A percentile compares a stretch with the other conserved stretches of the same genome.
Conservation (phyloP, 2,329 filamentous ascomycete genomes). For the Talaromyces piceae region DNA sequence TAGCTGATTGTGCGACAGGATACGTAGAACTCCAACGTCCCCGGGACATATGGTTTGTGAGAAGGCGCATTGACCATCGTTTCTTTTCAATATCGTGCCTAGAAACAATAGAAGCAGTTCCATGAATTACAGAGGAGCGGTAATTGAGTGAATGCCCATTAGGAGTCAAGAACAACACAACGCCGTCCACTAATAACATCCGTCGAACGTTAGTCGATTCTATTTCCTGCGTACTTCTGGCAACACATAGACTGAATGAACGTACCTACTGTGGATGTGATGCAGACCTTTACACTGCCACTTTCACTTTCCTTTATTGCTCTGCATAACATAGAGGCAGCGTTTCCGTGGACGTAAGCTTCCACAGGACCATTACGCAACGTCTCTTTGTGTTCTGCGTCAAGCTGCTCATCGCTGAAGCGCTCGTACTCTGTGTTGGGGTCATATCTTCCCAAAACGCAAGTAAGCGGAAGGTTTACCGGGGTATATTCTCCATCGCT, state of each 20-base stretch:
- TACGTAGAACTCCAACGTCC: conserved; percentile 9
- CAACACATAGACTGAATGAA: neutral
- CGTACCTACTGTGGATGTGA: conserved; percentile 7
- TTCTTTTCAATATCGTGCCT: neutral
- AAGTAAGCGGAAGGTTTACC: conserved; percentile 9
- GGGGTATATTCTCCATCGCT: conserved; percentile 9
- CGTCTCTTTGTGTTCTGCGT: neutral
- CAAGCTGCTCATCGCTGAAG: conserved; percentile 4
- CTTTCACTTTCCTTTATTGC: conserved; percentile 13
- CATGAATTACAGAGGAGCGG: conserved; percentile 9
- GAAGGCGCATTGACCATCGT: conserved; percentile 9
- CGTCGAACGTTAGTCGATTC: neutral
- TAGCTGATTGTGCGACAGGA: conserved; percentile 4
- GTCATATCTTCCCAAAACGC: conserved; percentile 9
- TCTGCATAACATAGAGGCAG: conserved; percentile 20
- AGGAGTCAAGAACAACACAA: conserved; percentile 8
- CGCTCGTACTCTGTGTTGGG: neutral
- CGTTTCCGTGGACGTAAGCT: conserved; percentile 32
- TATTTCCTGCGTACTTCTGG: neutral
- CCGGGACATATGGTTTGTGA: conserved; percentile 11
- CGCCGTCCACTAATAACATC: conserved; percentile 4
- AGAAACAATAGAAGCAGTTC: conserved; percentile 4
- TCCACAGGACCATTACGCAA: conserved; percentile 2
- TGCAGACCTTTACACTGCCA: conserved; percentile 14
- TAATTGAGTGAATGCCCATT: conserved; percentile 12